A percentile compares a stretch with the other conserved stretches of the same genome.
Evolutionary conservation across 1,139 yeast genomes (phyloP).

Genomic region (Blastobotrys elegans): DNA sequence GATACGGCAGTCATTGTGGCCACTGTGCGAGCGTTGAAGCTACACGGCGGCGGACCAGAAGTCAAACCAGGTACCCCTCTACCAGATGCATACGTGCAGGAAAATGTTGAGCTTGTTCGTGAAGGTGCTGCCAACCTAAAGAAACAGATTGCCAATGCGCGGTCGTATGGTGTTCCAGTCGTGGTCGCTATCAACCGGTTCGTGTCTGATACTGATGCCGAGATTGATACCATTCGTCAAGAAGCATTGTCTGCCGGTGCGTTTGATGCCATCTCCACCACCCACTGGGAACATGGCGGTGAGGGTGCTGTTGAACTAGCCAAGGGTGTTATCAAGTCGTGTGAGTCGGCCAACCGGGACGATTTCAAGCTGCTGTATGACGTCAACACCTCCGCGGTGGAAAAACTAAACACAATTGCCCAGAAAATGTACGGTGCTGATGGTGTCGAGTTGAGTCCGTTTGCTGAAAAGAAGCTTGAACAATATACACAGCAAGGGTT

Average conservation of each 20-base stretch:
- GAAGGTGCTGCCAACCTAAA: slow-evolving; percentile 86
- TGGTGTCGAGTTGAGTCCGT: slow-evolving; percentile 78
- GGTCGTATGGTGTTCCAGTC: slow-evolving; percentile 83
- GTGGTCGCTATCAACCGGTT: slow-evolving; percentile 94
- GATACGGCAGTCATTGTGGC: slow-evolving; percentile 95
- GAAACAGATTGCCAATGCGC: slow-evolving; percentile 87
- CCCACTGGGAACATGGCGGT: slow-evolving; percentile 99
- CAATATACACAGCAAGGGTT: slow-evolving; percentile 86
- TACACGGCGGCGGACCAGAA: slow-evolving; percentile 98
- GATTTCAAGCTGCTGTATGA: slow-evolving; percentile 72
- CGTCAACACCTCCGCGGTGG: slow-evolving; percentile 66
- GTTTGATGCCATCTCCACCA: slow-evolving; percentile 83
- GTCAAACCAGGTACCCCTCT: slow-evolving; percentile 93
- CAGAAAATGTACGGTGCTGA: slow-evolving; percentile 92
- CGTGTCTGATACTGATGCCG: slow-evolving; percentile 77
- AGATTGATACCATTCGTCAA: slow-evolving; percentile 77
- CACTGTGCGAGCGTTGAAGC: slow-evolving; percentile 93
- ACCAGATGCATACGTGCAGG: slow-evolving; percentile 80
- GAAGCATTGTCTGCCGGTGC: slow-evolving; percentile 95
- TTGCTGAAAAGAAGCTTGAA: slow-evolving; percentile 79
- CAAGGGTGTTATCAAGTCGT: slow-evolving; percentile 72
- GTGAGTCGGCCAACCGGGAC: slow-evolving; percentile 48
- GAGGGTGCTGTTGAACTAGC: slow-evolving; percentile 88
- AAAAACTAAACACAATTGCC: slow-evolving; percentile 79
- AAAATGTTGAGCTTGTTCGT: slow-evolving; percentile 76